Base-by-base conservation (phyloP, 495 filamentous ascomycete genomes). In the Tricharina praecox region DNA sequence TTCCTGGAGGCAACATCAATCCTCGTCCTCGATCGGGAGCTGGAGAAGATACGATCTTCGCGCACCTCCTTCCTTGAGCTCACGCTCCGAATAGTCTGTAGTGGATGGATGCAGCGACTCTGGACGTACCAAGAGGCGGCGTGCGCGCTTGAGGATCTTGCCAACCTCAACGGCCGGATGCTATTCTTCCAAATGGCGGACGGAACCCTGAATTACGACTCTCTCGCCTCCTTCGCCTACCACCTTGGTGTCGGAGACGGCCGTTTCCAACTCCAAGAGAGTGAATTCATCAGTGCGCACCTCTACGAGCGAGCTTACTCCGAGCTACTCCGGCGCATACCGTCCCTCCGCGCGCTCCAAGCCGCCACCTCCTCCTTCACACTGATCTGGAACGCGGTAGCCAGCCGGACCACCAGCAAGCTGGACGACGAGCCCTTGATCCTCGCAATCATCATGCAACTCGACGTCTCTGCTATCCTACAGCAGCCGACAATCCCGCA, bases 71-170 rank as follows among this genome's bases (percentile, higher is more conserved):
- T 32, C 7, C 28, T 32, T 32, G 28, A 32, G 28, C 28, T 32
- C 28, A 32, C 13, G 13, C 7, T 32, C 28, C 28, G 28, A 32
- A 32, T 32, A 32, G 13, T 32, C 28, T 32, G 28, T 32, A 32
- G 28, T 32, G 28, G 28, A 32, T 45, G 42, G 42, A 45, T 45
- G 42, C 42, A 45, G 21, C 21, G 42, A 18, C 42, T 45, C 30
- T 45, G 42, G 42, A 45, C 42, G 24, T 10, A 25, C 9, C 42
- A 45, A 30, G 42, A 45, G 24, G 42, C 42, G 30, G 18, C 28
- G 28, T 32, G 28, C 28, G 13, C 28, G 7, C 7, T 32, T 32
- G 28, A 32, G 28, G 28, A 32, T 32, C 28, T 13, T 13, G 7
- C 28, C 13, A 13, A 32, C 28, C 13, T 32, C 7, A 32, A 32